Evolutionary conservation across 2,329 filamentous ascomycete genomes (phyloP), one percentile per base, ranked within the genome.

Genomic region (Calycina herbarum): DNA sequence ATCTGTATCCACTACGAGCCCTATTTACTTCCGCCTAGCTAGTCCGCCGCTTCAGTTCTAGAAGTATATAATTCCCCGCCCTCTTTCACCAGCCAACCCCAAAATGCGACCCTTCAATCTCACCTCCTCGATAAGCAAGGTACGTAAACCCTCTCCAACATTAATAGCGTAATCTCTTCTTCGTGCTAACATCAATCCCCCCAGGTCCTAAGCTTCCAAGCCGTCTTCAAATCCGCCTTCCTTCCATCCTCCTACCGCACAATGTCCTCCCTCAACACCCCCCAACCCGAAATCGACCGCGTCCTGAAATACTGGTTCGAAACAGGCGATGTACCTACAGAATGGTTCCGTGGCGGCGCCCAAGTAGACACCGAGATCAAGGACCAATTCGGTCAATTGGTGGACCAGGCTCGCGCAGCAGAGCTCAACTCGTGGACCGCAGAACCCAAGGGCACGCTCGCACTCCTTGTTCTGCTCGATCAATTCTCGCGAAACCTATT

Each of bases 401-500:
- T 69, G 20, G 57, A 64, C 6, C 57, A 62, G 38, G 69, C 69
- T 35, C 69, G 68, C 20, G 64, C 65, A 29, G 20, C 63, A 31
- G 15, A 67, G 42, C 69, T 71, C 24, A 58, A 6, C 1, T 62
- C 68, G 2, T 70, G 68, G 69, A 68, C 65, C 1, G 20, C 59
- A 3, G 29, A 66, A 29, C 73, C 62, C 20, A 71, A 63, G 15
- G 75, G 76, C 6, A 73, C 74, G 7, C 70, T 78, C 27, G 77
- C 77, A 7, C 69, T 78, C 13, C 73, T 79, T 45, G 69, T 79
- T n/a, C 74, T 78, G 1, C 74, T 79, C 6, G 77, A 79, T 67
- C 77, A 79, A 67, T 77, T 78, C 57, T 74, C 77, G 10, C 74
- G 77, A 4, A 78, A 79, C 57, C 70, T 78, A 57, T 78, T 75